phyloP scores from a whole-genome alignment of 2,329 filamentous ascomycete species.

The Fusarium longipes region DNA sequence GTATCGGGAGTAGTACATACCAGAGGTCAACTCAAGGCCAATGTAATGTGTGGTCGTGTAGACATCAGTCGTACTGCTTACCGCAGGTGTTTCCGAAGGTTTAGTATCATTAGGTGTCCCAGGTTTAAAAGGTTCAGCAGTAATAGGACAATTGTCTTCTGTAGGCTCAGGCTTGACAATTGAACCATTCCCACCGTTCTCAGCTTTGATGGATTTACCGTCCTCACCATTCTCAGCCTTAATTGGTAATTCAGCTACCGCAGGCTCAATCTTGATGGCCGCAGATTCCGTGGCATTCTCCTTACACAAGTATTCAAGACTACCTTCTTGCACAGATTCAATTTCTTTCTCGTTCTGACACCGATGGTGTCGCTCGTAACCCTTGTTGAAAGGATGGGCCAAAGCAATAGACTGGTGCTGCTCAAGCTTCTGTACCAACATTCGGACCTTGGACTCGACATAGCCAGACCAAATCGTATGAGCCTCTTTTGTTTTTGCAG shows the following conservation, averaged over 20 bases:
- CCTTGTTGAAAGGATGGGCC: conserved; percentile 92
- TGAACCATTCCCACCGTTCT: conserved; percentile 39
- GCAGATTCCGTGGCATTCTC: conserved; percentile 55
- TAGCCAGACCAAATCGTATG: conserved; percentile 90
- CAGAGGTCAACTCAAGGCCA: conserved; percentile 81
- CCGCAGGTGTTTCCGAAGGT: conserved; percentile 12
- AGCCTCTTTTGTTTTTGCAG: conserved; percentile 84
- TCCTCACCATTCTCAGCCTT: conserved; percentile 57
- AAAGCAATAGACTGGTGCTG: conserved; percentile 81
- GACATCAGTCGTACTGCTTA: conserved; percentile 57
- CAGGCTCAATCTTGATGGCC: conserved; percentile 26
- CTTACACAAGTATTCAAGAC: conserved; percentile 58
- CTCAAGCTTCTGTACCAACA: conserved; percentile 86
- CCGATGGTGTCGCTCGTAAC: conserved; percentile 83
- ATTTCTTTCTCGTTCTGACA: conserved; percentile 67
- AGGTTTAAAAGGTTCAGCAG: conserved; percentile 18
- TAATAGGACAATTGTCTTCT: conserved; percentile 48
- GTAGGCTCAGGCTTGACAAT: conserved; percentile 30
- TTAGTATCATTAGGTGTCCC: conserved; percentile 23
- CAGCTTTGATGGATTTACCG: conserved; percentile 21
- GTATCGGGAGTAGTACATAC: conserved; percentile 60
- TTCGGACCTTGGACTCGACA: conserved; percentile 91
- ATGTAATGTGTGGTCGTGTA: conserved; percentile 97
- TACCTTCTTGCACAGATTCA: conserved; percentile 66
- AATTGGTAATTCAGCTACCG: conserved; percentile 49